phyloP scores from a whole-genome alignment of 2,329 filamentous ascomycete species.

The Capronia americana region DNA sequence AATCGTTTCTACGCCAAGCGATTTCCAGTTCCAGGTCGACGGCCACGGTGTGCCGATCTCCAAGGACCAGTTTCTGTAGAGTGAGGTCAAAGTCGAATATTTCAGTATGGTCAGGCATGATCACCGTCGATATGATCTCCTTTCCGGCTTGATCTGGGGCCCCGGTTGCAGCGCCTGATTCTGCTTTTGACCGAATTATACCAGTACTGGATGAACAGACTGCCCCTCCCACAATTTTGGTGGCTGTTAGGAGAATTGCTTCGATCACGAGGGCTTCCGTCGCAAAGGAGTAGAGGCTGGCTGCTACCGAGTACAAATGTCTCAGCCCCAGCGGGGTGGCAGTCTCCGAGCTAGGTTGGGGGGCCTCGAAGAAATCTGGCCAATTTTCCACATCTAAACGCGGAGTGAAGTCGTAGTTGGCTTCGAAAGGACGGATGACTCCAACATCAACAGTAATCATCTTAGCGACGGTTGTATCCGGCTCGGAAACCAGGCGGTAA shows the following conservation, averaged over 20 bases:
- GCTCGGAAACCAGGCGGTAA: slow-evolving; percentile 81
- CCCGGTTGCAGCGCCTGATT: neutral
- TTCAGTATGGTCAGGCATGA: slow-evolving; percentile 71
- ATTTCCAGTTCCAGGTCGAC: slow-evolving; percentile 78
- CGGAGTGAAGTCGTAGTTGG: slow-evolving; percentile 85
- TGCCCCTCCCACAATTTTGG: slow-evolving; percentile 67
- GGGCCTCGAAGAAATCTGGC: slow-evolving; percentile 79
- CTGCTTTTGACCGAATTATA: slow-evolving; percentile 22
- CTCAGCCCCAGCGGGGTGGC: slow-evolving; percentile 64
- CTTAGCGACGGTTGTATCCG: slow-evolving; percentile 80
- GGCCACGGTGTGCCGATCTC: slow-evolving; percentile 77
- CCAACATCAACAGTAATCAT: slow-evolving; percentile 71
- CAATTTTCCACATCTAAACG: slow-evolving; percentile 78
- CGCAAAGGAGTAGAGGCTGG: slow-evolving; percentile 76
- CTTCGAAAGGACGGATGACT: slow-evolving; percentile 85
- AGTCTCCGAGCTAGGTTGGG: slow-evolving; percentile 22
- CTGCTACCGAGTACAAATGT: slow-evolving; percentile 81
- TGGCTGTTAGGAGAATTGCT: slow-evolving; percentile 68
- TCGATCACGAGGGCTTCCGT: slow-evolving; percentile 66
- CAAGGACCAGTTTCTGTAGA: slow-evolving; percentile 76
- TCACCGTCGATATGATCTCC: slow-evolving; percentile 40
- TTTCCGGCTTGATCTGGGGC: neutral
- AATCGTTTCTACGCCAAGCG: slow-evolving; percentile 70
- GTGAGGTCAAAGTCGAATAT: slow-evolving; percentile 76
- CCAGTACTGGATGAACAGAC: slow-evolving; percentile 56